Percentiles rank a stretch among this genome's conserved stretches.
Conservation (phyloP, 2,329 filamentous ascomycete genomes). For the Dissoconium aciculare region DNA sequence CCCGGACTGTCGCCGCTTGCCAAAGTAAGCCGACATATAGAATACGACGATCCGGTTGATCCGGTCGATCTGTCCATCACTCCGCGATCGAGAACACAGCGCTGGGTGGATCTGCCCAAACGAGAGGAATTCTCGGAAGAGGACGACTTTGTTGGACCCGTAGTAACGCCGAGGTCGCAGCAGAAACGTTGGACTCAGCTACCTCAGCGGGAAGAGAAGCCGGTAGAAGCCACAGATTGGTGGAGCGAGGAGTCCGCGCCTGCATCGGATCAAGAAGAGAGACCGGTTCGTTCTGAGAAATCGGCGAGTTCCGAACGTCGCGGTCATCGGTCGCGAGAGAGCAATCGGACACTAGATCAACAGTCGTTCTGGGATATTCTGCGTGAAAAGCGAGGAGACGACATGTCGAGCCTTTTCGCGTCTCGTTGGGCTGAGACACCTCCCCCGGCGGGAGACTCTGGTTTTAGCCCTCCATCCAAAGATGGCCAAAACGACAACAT, state of each 20-base stretch:
- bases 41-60: slow-evolving; percentile 3
- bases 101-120: slow-evolving; percentile 21
- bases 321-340: slow-evolving; percentile 29
- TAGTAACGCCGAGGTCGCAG: slow-evolving; percentile 18
- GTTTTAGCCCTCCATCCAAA: background rate
- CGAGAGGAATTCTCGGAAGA: slow-evolving; percentile 12
- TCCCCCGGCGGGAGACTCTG: slow-evolving; percentile 7
- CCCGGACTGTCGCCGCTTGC: slow-evolving; percentile 8
- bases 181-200: slow-evolving; percentile 22
- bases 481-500: slow-evolving; percentile 2
- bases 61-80: slow-evolving; percentile 14
- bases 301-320: slow-evolving; percentile 6
- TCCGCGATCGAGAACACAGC: slow-evolving; percentile 19
- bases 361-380: slow-evolving; percentile 34
- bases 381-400: slow-evolving; percentile 26
- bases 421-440: slow-evolving; percentile 20
- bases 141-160: slow-evolving; percentile 11
- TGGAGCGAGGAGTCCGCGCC: slow-evolving; percentile 69
- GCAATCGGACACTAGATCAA: slow-evolving; percentile 36
- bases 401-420: slow-evolving; percentile 21
- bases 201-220: slow-evolving; percentile 14
- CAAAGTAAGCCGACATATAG: slow-evolving; percentile 8
- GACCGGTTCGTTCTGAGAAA: slow-evolving; percentile 7
- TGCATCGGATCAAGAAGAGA: slow-evolving; percentile 30
- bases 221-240: slow-evolving; percentile 55